phyloP scores from a whole-genome alignment of 108 stramenopile species.

The Nannochloropsis gaditana region DNA sequence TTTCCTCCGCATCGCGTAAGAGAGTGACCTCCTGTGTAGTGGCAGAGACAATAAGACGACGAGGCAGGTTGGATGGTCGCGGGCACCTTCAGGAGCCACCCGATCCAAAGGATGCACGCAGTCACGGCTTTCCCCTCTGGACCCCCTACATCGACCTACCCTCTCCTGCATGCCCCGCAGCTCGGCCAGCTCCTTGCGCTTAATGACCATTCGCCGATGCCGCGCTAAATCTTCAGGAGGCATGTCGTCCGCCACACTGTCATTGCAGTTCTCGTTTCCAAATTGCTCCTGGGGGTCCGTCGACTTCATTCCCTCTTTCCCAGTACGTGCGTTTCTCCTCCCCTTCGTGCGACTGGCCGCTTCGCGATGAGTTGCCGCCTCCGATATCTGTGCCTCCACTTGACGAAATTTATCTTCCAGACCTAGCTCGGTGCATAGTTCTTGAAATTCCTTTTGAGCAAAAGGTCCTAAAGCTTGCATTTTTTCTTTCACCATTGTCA shows the following conservation, averaged over 20 bases:
- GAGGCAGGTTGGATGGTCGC: no score
- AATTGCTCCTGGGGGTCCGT: background rate
- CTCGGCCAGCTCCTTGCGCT: background rate
- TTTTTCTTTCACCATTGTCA: slow-evolving; percentile 18
- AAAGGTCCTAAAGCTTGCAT: background rate
- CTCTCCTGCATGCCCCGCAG: slow-evolving; percentile 1
- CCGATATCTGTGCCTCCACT: background rate
- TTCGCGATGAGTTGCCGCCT: background rate
- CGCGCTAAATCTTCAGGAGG: slow-evolving; percentile 9
- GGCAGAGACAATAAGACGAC: no score
- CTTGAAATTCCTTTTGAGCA: background rate
- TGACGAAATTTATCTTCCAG: slow-evolving; percentile 7
- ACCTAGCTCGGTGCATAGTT: background rate
- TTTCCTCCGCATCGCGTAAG: background rate
- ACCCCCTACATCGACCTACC: background rate
- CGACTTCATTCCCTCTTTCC: background rate
- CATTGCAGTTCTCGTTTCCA: background rate
- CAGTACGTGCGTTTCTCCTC: background rate
- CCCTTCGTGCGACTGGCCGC: background rate
- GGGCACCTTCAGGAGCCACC: no score
- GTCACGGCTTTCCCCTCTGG: no score
- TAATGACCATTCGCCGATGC: background rate
- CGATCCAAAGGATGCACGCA: no score
- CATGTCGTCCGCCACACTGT: background rate
- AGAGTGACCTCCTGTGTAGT: background rate